Evolutionary conservation across 2,329 filamentous ascomycete genomes (phyloP).

Genomic region (Microdochium nivale): DNA sequence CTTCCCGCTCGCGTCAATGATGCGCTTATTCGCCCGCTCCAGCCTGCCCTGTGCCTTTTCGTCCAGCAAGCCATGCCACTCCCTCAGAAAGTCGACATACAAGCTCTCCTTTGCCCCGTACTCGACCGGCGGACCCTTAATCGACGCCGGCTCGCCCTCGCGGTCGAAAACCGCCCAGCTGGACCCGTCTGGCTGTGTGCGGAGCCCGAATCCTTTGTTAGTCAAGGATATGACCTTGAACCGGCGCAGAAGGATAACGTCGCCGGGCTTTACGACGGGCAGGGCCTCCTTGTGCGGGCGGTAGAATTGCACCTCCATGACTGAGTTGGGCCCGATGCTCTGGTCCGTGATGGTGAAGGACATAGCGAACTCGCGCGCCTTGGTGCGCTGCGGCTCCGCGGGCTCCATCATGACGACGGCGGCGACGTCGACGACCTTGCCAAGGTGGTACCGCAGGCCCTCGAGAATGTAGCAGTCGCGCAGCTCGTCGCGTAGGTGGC

Average conservation of each 20-base stretch:
- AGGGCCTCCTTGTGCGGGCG: conserved; percentile 49
- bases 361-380: conserved; percentile 52
- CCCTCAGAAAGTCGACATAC: conserved; percentile 38
- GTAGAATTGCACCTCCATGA: conserved; percentile 48
- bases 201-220: conserved; percentile 45
- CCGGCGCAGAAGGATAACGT: conserved; percentile 48
- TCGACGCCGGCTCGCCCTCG: conserved; percentile 35
- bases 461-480: conserved; percentile 45
- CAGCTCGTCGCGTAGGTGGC: conserved; percentile 37
- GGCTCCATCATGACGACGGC: conserved; percentile 45
- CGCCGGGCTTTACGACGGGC: conserved; percentile 45
- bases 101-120: conserved; percentile 38
- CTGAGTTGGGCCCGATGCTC: conserved; percentile 37
- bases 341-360: conserved; percentile 50
- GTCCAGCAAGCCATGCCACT: conserved; percentile 41
- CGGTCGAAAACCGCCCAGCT: conserved; percentile 55
- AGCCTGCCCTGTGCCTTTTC: conserved; percentile 35
- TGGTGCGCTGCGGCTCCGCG: conserved; percentile 42
- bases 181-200: conserved; percentile 40
- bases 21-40: conserved; percentile 35
- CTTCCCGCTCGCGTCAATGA: conserved; percentile 7
- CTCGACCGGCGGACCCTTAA: conserved; percentile 53
- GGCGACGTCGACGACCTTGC: conserved; percentile 42
- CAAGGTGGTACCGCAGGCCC: conserved; percentile 38
- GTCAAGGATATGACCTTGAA: conserved; percentile 46